A percentile compares a stretch with the other conserved stretches of the same genome.
Evolutionary conservation across 106 monocot genomes (phyloP).

Genomic region (Chionographis japonica): DNA sequence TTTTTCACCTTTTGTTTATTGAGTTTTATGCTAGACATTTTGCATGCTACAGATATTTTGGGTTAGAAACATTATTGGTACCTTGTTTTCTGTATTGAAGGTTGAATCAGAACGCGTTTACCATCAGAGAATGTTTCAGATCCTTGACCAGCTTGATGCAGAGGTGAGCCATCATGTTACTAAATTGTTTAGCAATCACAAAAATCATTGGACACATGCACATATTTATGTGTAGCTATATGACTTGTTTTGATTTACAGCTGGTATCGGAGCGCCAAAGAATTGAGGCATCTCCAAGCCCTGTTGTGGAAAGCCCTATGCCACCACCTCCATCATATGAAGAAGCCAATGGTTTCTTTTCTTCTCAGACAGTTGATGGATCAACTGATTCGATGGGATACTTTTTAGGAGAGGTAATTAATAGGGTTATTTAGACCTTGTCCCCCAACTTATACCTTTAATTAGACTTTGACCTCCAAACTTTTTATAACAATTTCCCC

Average conservation of each 20-base stretch:
- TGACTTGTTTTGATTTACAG: constrained; percentile 22
- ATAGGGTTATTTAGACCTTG: no score
- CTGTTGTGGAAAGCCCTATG: constrained; percentile 31
- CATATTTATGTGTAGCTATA: neutral
- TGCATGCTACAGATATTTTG: neutral
- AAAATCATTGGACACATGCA: neutral
- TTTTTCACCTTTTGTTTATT: neutral
- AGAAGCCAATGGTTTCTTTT: constrained; percentile 64
- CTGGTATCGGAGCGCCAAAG: constrained; percentile 83
- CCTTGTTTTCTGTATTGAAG: constrained; percentile 28
- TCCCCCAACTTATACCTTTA: no score
- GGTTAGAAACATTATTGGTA: constrained; percentile 5
- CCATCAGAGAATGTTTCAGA: constrained; percentile 76
- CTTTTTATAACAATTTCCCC: no score
- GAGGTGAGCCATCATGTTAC: constrained; percentile 36
- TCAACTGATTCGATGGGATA: constrained; percentile 54
- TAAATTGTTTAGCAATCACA: neutral
- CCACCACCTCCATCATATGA: constrained; percentile 93
- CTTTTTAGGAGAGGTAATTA: constrained; percentile 86
- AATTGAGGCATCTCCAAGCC: constrained; percentile 75
- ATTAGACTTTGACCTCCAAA: no score
- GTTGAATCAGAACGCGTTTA: constrained; percentile 81
- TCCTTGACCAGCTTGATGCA: constrained; percentile 84
- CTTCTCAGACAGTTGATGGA: constrained; percentile 29
- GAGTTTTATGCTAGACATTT: neutral